Conservation (phyloP, 1,139 yeast species). For the Zygosaccharomyces pseudobailii region DNA sequence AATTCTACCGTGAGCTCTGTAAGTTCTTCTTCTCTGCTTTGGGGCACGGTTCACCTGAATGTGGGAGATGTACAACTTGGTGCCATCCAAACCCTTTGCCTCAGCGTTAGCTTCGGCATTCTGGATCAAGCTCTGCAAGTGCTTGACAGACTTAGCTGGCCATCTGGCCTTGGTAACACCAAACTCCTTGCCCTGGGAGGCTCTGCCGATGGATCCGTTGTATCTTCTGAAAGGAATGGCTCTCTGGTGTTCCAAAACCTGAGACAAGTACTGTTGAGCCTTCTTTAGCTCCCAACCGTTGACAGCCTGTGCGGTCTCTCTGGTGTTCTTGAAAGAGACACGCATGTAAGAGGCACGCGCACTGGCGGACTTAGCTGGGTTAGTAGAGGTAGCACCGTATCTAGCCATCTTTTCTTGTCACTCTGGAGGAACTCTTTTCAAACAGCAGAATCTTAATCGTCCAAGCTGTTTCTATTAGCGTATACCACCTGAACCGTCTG, state of each 20-base stretch:
- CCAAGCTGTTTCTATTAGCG: not conserved
- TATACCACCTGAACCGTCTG: conserved; percentile 5
- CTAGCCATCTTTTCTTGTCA: conserved; percentile 59
- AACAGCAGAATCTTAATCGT: not conserved
- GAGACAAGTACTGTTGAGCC: conserved; percentile 95
- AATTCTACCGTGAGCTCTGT: conserved; percentile 99
- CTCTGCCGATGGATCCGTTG: conserved; percentile 95
- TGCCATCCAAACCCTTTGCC: conserved; percentile 95
- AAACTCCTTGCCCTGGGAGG: conserved; percentile 99
- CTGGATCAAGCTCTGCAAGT: conserved; percentile 87
- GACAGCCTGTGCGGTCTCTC: conserved; percentile 98
- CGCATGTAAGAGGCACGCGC: conserved; percentile 99
- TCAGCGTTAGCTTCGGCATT: conserved; percentile 99
- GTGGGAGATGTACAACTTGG: conserved; percentile 92
- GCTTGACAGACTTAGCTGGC: conserved; percentile 99
- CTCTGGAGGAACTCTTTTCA: not conserved
- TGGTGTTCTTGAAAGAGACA: conserved; percentile 99
- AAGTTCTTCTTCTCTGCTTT: conserved; percentile 99
- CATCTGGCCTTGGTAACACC: conserved; percentile 99
- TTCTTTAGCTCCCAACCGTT: conserved; percentile 95
- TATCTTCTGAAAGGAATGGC: conserved; percentile 99
- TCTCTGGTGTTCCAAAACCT: conserved; percentile 97
- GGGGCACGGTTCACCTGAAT: conserved; percentile 99
- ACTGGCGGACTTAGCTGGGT: conserved; percentile 99
- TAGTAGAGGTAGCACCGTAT: conserved; percentile 98